Conservation (phyloP, 2,329 filamentous ascomycete genomes). For the Fusarium sp. region DNA sequence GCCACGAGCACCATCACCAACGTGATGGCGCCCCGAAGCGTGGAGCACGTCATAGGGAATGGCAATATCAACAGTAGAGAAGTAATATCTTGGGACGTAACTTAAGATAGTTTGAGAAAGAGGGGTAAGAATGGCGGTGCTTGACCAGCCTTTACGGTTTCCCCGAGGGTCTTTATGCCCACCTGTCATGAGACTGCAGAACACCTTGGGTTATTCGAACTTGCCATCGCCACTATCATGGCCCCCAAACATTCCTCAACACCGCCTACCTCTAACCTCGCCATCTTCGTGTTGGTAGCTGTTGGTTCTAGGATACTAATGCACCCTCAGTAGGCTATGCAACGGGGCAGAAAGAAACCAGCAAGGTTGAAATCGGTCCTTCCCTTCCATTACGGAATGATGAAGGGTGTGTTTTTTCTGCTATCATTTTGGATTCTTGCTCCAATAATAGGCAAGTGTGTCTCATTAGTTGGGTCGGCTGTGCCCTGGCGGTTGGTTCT, state of each 20-base stretch:
- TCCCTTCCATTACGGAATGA: background rate
- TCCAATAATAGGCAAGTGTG: background rate
- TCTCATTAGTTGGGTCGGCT: background rate
- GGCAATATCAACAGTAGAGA: background rate
- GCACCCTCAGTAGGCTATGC: background rate
- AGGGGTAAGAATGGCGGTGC: background rate
- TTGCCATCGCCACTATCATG: background rate
- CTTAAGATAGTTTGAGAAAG: background rate
- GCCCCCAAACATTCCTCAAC: background rate
- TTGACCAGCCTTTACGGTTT: background rate
- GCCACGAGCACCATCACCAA: background rate
- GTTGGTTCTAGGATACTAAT: constrained; percentile 1
- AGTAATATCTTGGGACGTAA: background rate
- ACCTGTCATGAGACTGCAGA: background rate
- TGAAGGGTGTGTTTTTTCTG: background rate
- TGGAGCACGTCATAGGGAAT: constrained; percentile 3
- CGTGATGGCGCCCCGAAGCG: background rate
- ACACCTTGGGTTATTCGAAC: background rate
- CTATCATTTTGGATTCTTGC: background rate
- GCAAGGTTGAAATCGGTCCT: background rate
- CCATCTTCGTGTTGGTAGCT: background rate
- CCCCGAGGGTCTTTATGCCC: background rate
- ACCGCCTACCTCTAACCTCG: background rate
- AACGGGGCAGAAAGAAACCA: background rate
- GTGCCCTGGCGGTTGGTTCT: constrained; percentile 1